A percentile compares a stretch with the other conserved stretches of the same genome.
phyloP scores from a whole-genome alignment of 495 filamentous ascomycete genomes.

The Jackrogersella minutella region DNA sequence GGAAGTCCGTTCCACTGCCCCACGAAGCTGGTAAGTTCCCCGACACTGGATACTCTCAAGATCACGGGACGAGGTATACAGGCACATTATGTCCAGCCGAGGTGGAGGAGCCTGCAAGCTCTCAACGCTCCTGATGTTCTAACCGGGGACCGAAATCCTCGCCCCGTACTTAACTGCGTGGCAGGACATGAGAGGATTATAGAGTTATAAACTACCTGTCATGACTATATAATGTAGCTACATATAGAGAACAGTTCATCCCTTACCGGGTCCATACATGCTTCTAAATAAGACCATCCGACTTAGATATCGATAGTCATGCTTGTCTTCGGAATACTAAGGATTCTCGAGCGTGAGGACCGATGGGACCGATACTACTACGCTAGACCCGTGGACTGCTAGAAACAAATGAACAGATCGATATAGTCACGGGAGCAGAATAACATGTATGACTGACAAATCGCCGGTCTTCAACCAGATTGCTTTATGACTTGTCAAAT shows the following conservation, averaged over 20 bases:
- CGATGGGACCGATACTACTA: no score
- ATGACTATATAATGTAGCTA: background rate
- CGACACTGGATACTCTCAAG: slow-evolving; percentile 31
- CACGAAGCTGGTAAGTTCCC: slow-evolving; percentile 31
- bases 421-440: background rate
- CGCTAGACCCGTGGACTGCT: slow-evolving; percentile 2
- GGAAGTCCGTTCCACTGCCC: slow-evolving; percentile 35
- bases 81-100: slow-evolving; percentile 4
- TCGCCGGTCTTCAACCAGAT: background rate
- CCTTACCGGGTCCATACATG: slow-evolving; percentile 13
- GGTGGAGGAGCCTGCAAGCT: slow-evolving; percentile 16
- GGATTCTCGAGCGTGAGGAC: background rate
- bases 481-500: slow-evolving; percentile 5
- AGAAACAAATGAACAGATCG: background rate
- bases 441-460: slow-evolving; percentile 4
- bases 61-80: slow-evolving; percentile 32
- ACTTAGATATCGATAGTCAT: background rate
- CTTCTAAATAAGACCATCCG: background rate
- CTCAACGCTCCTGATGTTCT: slow-evolving; percentile 3
- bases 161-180: slow-evolving; percentile 34
- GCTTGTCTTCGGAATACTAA: background rate
- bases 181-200: slow-evolving; percentile 32
- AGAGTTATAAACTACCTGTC: no score
- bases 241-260: slow-evolving; percentile 3
- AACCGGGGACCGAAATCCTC: background rate